Evolutionary conservation across 2,329 filamentous ascomycete genomes (phyloP), one percentile per base, ranked within the genome.

Genomic region (Ceratocystis destructans): DNA sequence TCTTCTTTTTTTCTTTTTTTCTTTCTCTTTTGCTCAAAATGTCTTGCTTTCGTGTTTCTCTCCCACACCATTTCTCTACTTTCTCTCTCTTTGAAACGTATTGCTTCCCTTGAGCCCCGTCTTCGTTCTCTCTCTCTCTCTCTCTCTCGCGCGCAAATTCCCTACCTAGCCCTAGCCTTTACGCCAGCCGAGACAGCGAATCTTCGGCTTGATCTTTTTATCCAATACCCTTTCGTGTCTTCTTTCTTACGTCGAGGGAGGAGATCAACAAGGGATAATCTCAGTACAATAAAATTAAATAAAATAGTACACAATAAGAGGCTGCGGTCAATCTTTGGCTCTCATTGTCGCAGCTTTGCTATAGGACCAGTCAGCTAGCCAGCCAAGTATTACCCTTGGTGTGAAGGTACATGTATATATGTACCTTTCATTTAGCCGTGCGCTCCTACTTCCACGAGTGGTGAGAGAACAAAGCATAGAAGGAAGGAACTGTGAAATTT

Each of bases 141-240:
- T 22, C 22, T 22, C 22, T 37, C 57, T n/a, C 44, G 15, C n/a
- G 17, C 28, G 17, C 22, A 62, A 33, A 62, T n/a, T 17, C 10
- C 22, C 28, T 28, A 28, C 22, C 22, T 22, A 22, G 22, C 31
- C 28, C 28, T 62, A 28, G 61, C 61, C 17, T 12, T 41, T 44
- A 20, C 20, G 33, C 61, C 37, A 62, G 61, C 61, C 41, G 53
- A 57, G 53, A 57, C 53, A 57, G 15, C 28, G 8, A 57, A 57
- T 57, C 53, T 57, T 57, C 53, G 53, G 53, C 53, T 57, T 31
- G 10, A 5, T 28, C 53, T 57, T 57, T 50, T 50, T 50, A 5
- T 50, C 22, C 48, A 22, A 41, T 41, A 15, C 37, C n/a, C 8
- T 12, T 53, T 20, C 48, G 17, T 25, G 48, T 25, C 8, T 2